Evolutionary conservation across 1,284 basidiomycete species (phyloP), one percentile per base, ranked within the genome.

Genomic region (Blastosporella zonata): DNA sequence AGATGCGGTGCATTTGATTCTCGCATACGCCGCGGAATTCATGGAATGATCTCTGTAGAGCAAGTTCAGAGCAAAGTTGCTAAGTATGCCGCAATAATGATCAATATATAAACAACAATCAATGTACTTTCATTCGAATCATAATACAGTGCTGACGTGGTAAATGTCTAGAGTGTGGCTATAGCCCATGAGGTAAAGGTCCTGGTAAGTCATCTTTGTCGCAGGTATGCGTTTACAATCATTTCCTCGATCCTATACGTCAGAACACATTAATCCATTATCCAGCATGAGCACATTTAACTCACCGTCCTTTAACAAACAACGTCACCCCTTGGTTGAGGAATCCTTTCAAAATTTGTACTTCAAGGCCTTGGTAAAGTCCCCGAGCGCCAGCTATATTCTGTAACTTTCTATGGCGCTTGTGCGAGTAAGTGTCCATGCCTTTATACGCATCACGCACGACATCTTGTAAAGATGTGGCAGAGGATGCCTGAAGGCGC

Each of bases 271-370:
- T 12, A 20, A 36, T 20, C 6, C n/a, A 25, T 20, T 10, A 22
- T 34, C 6, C 5, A 34, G 15, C 21, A 52, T 42, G 7, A 34
- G 23, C 21, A 35, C 7, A 27, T 18, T 17, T 5, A 18, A 48
- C 64, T 46, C 22, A 72, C 76, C 78, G 66, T 55, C 78, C 75
- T 61, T 81, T 81, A 15, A 79, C 71, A 56, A 80, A 61, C 62
- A 81, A 77, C 6, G 78, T 78, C 3, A 81, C 70, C 0, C 79
- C 79, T 57, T 81, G 78, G 52, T 68, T 77, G 22, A 81, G 60
- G 44, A 80, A 76, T 0, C 75, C 78, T 59, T 81, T 81, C 44
- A 77, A 23, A 9, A 80, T 67, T 58, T 80, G 77, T 51, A 70
- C 71, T n/a, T 72, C 65, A 9, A 79, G 64, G 3, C 77, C 79